Evolutionary conservation across 2,329 filamentous ascomycete genomes (phyloP).

Genomic region (Apiospora phragmitis): DNA sequence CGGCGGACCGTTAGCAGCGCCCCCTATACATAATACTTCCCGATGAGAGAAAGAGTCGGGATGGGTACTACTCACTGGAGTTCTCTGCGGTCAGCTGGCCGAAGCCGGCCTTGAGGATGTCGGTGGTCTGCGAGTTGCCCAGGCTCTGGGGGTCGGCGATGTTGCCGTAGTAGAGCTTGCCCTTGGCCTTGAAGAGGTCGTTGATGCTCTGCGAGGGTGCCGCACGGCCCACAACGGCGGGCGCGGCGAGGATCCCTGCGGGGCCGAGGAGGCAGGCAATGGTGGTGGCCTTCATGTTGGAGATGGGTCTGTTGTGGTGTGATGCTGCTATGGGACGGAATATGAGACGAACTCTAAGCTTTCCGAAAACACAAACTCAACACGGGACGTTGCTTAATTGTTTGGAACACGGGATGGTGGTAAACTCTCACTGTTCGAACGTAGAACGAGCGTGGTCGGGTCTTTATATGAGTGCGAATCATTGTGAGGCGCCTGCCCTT

Average conservation of each 20-base stretch:
- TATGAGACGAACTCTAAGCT: neutral
- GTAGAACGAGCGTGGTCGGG: neutral
- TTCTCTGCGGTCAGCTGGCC: slow-evolving; percentile 70
- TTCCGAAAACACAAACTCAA: neutral
- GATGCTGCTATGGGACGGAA: neutral
- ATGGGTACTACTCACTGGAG: slow-evolving; percentile 46
- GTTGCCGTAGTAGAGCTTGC: slow-evolving; percentile 67
- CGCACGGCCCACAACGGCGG: slow-evolving; percentile 43
- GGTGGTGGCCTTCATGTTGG: slow-evolving; percentile 30
- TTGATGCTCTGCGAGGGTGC: slow-evolving; percentile 48
- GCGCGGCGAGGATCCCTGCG: slow-evolving; percentile 34
- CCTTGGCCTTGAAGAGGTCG: slow-evolving; percentile 57
- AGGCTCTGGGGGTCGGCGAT: slow-evolving; percentile 56
- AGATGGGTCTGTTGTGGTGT: neutral
- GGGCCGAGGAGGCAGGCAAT: slow-evolving; percentile 38
- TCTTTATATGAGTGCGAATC: neutral
- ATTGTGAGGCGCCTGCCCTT: neutral
- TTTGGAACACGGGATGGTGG: neutral
- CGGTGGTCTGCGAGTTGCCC: slow-evolving; percentile 47
- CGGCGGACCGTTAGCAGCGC: slow-evolving; percentile 16
- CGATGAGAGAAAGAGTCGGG: too few relatives aligned
- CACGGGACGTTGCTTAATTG: neutral
- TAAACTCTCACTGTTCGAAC: neutral
- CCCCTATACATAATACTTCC: too few relatives aligned
- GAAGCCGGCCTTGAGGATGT: slow-evolving; percentile 61